Base-by-base conservation (phyloP, 2,329 filamentous ascomycete genomes). In the Colletotrichum viniferum region DNA sequence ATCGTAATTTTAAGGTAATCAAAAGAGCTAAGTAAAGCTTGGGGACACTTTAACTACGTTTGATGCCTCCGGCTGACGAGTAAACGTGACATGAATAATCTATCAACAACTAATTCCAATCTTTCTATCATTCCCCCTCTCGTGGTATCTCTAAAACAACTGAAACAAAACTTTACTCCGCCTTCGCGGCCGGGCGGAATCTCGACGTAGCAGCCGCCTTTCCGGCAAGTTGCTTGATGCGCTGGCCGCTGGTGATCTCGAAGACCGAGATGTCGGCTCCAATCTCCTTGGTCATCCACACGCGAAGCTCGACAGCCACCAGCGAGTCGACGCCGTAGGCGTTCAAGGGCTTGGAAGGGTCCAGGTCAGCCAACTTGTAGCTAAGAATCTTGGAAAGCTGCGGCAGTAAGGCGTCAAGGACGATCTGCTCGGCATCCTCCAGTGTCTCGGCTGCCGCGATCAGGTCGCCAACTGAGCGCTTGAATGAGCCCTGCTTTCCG, bases 311-410 rank as follows among this genome's bases (percentile, higher is more conserved):
- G 12, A 79, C 79, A 21, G 79, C 79, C 4, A 81, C 79, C 10
- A 81, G 63, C 18, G 79, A 80, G 28, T 82, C 81, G 1, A 81
- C 70, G 9, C 81, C 80, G 12, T 81, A 80, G 1, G 73, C 67
- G 6, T 77, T 78, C 2, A 79, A n/a, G 1, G 80, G 72, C 58
- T 76, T 78, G 38, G 69, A 73, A 2, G 73, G 14, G 5, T 81
- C 80, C 0, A 82, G 66, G 4, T 81, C 79, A 0, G 77, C 78
- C 5, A 69, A 28, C 24, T 69, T 62, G 58, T 78, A 71, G 63
- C 76, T 74, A 60, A 78, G 66, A 34, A 75, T 10, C 68, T 75
- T 74, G 5, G 75, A 72, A 14, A 77, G 63, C 14, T 68, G 71
- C 52, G 58, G 60, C 66, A 71, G 66, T 13, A 74, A 58, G 16